A percentile compares a stretch with the other conserved stretches of the same genome.
Conservation (phyloP, 2,329 filamentous ascomycete genomes). For the Epichloe gansuensis region DNA sequence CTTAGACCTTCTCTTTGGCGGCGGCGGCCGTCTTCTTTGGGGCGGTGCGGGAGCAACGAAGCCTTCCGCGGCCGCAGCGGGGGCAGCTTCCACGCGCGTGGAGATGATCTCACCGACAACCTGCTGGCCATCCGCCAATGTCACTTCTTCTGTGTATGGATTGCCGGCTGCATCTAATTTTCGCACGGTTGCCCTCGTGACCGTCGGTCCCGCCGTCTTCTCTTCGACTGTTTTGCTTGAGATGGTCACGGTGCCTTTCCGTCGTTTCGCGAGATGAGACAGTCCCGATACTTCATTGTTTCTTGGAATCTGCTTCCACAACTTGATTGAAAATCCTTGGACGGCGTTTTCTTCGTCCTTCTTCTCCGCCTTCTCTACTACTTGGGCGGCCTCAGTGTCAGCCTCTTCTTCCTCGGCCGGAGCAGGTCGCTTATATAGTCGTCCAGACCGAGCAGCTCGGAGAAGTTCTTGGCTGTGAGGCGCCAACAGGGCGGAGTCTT, state of each 20-base stretch:
- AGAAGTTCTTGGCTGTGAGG: constrained; percentile 74
- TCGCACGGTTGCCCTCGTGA: constrained; percentile 71
- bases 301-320: constrained; percentile 51
- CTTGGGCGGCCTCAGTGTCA: constrained; percentile 31
- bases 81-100: constrained; percentile 42
- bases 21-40: constrained; percentile 52
- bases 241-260: constrained; percentile 48
- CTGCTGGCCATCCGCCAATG: constrained; percentile 64
- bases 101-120: constrained; percentile 73
- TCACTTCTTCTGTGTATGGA: constrained; percentile 72
- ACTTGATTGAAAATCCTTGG: constrained; percentile 42
- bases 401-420: constrained; percentile 48
- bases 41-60: constrained; percentile 31
- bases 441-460: constrained; percentile 65
- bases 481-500: constrained; percentile 66
- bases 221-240: constrained; percentile 39
- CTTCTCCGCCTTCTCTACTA: constrained; percentile 43
- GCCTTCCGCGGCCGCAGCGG: constrained; percentile 44
- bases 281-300: constrained; percentile 40
- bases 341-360: constrained; percentile 48
- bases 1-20: constrained; percentile 71
- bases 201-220: constrained; percentile 35
- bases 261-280: constrained; percentile 48
- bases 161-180: constrained; percentile 69
- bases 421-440: constrained; percentile 59